phyloP scores from a whole-genome alignment of 2,329 filamentous ascomycete genomes.

The Colletotrichum agaves region DNA sequence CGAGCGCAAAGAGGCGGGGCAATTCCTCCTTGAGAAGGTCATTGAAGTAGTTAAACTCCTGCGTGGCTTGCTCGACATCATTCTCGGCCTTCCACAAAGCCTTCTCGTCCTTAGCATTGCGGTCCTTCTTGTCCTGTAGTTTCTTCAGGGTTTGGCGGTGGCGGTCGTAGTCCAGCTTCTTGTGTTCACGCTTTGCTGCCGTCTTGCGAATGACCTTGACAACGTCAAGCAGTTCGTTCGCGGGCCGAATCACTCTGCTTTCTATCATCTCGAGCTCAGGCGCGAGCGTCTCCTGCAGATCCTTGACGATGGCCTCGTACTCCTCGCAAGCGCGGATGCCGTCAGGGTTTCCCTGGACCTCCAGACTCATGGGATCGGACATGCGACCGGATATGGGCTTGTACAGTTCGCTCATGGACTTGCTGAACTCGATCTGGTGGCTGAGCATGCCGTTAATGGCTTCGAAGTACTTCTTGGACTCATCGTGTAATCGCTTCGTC shows the following conservation, averaged over 20 bases:
- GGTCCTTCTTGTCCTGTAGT: constrained; percentile 97
- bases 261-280: constrained; percentile 99
- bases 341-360: constrained; percentile 87
- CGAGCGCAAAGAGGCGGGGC: constrained; percentile 88
- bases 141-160: constrained; percentile 88
- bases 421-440: constrained; percentile 98
- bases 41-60: constrained; percentile 98
- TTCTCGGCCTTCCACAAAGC: constrained; percentile 95
- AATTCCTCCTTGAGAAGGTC: constrained; percentile 96
- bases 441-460: constrained; percentile 98
- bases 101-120: constrained; percentile 95
- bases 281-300: constrained; percentile 86
- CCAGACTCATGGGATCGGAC: constrained; percentile 88
- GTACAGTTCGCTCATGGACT: constrained; percentile 96
- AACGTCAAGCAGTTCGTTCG: constrained; percentile 91
- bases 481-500: constrained; percentile 96
- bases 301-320: constrained; percentile 90
- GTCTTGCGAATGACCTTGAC: constrained; percentile 96
- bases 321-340: constrained; percentile 96
- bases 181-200: constrained; percentile 91
- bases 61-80: constrained; percentile 89
- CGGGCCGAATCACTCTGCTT: constrained; percentile 86
- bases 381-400: constrained; percentile 96
- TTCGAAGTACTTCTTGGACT: constrained; percentile 96
- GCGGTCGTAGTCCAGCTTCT: constrained; percentile 95